Conservation (phyloP, 2,329 filamentous ascomycete genomes). For the Chaetomium globosum region DNA sequence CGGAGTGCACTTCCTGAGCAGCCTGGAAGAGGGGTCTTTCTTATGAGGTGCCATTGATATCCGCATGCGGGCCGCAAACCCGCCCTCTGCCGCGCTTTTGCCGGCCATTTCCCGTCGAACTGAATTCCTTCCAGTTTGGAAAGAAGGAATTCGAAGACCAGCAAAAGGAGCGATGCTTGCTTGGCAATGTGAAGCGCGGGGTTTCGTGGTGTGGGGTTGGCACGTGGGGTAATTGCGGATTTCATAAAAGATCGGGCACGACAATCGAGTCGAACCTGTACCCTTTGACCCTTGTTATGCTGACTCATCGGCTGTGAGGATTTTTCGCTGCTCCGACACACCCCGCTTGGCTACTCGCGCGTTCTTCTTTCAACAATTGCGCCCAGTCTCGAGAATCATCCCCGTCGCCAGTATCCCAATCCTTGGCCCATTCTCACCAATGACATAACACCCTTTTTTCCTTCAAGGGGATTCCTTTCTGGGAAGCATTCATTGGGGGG, state of each 20-base stretch:
- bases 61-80: conserved; percentile 7
- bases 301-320: conserved; percentile 31
- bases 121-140: not conserved
- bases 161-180: too few relatives aligned
- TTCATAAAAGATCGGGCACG: conserved; percentile 17
- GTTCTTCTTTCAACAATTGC: conserved; percentile 27
- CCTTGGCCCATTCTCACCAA: conserved; percentile 34
- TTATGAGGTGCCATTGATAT: not conserved
- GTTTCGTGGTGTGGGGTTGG: not conserved
- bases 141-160: not conserved
- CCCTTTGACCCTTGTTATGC: conserved; percentile 14
- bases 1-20: conserved; percentile 1
- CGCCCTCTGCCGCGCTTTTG: conserved; percentile 7
- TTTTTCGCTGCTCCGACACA: conserved; percentile 29
- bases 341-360: conserved; percentile 34
- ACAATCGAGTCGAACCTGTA: conserved; percentile 29
- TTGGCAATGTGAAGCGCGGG: not conserved
- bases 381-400: conserved; percentile 18
- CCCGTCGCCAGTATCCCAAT: conserved; percentile 35
- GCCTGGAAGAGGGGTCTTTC: not conserved
- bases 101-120: not conserved
- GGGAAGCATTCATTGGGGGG: not conserved
- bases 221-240: not conserved
- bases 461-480: conserved; percentile 8
- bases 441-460: conserved; percentile 34